Evolutionary conservation across 73 alveolate species (phyloP).

Genomic region (Paramecium tetraurelia): DNA sequence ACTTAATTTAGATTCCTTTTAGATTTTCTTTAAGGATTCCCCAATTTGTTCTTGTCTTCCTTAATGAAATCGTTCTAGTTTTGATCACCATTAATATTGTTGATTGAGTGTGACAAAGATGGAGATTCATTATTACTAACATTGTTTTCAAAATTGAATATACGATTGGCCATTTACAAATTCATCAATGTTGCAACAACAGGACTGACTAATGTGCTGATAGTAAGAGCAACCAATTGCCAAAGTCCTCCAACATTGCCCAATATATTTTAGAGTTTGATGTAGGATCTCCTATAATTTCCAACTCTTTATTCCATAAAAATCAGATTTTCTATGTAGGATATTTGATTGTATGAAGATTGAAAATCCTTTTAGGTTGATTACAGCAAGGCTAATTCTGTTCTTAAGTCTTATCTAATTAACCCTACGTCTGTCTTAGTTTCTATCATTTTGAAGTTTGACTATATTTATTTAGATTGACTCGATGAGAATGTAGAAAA

Average conservation of each 20-base stretch:
- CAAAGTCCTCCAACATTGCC: constrained; percentile 41
- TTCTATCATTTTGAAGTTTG: not conserved
- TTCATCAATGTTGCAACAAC: not conserved
- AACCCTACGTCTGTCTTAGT: not conserved
- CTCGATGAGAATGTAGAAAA: constrained; percentile 4
- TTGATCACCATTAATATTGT: not conserved
- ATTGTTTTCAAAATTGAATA: not conserved
- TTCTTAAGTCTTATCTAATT: not conserved
- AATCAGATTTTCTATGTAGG: not conserved
- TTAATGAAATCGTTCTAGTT: not conserved
- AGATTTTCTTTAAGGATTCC: not conserved
- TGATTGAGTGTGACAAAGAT: not conserved
- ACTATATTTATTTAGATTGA: not conserved
- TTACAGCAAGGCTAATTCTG: not conserved
- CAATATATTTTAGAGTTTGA: not conserved
- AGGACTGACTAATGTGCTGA: not conserved
- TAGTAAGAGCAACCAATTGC: not conserved
- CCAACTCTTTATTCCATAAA: not conserved
- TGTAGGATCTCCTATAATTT: not conserved
- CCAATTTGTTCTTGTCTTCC: not conserved
- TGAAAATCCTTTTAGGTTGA: too few relatives aligned
- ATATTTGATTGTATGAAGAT: not conserved
- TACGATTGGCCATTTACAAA: not conserved
- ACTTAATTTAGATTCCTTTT: not conserved
- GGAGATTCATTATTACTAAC: not conserved